Evolutionary conservation across 129 eudicot species (phyloP).

Genomic region (Flaveria robusta): DNA sequence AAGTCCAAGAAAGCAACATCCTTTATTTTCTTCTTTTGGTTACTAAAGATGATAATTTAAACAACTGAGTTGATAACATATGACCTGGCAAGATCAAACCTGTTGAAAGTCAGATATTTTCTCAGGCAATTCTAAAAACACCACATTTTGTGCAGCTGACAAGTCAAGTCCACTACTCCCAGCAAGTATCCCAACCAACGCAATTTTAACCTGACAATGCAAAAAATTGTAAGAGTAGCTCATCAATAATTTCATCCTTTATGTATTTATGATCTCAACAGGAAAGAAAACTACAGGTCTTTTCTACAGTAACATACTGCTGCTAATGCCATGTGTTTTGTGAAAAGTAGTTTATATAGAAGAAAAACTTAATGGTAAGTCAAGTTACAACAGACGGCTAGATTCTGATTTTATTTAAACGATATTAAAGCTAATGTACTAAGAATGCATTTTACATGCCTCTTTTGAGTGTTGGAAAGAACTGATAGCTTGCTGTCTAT

Average conservation of each 20-base stretch:
- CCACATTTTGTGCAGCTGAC: constrained; percentile 80
- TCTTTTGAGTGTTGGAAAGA: constrained; percentile 78
- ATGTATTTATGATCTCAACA: not conserved
- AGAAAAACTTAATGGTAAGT: not conserved
- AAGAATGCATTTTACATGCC: constrained; percentile 43
- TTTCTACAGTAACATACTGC: constrained; percentile 11
- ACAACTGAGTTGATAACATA: constrained; percentile 10
- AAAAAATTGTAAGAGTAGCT: not conserved
- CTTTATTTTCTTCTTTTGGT: constrained; percentile 18
- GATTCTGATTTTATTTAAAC: not conserved
- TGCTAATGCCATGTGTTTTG: not conserved
- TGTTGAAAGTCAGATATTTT: constrained; percentile 65
- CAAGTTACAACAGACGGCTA: not conserved
- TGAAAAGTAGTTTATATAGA: constrained; percentile 4
- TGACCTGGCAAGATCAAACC: constrained; percentile 43
- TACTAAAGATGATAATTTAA: not conserved
- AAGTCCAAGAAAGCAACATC: constrained; percentile 20
- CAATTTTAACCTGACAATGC: constrained; percentile 77
- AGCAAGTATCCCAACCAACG: constrained; percentile 83
- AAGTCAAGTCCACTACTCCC: constrained; percentile 89
- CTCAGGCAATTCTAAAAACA: constrained; percentile 87
- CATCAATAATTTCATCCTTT: not conserved
- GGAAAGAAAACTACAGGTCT: not conserved
- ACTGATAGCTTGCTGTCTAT: constrained; percentile 71
- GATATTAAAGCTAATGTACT: constrained; percentile 8